Base-by-base conservation (phyloP, 1,139 yeast species). In the Torulaspora pretoriensis region DNA sequence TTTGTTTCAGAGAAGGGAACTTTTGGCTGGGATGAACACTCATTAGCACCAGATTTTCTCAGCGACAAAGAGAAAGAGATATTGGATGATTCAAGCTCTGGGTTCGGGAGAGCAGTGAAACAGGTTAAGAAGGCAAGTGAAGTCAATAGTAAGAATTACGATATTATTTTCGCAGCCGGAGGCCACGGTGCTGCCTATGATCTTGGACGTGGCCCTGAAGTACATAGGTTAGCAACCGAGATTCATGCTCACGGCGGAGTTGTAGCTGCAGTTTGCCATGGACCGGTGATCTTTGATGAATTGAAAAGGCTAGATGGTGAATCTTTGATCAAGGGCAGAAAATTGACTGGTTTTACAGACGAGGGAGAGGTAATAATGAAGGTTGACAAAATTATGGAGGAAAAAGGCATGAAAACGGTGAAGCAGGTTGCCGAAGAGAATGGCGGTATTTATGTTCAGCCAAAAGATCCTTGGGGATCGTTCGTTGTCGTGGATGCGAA, bases 211-310 rank as follows among this genome's bases (percentile, higher is more conserved):
- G 82, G 82, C 14, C 62, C 59, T 4, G 69, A 57, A n/a, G 65
- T 80, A 42, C 78, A 74, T 47, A 53, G 60, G 24, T 51, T 77
- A 36, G 80, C 78, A 23, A 64, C 68, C 34, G 63, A 66, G 9
- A 72, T 79, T 41, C 77, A 74, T 59, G 67, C 65, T 35, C 65
- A 71, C 19, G 76, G 75, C 28, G 83, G 83, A 39, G 72, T 78
- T 33, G 74, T 80, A 23, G 61, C 80, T 32, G 82, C 85, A 12
- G 84, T 80, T 17, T 81, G 87, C 64, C 87, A 81, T 53, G 87
- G 85, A 4, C 83, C 84, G 10, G 72, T 73, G 33, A 69, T 79
- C 50, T 74, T 81, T 46, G 73, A 69, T 28, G 69, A 71, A 38
- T 62, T 79, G 51, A 67, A 74, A 51, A 56, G 64, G 38, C 52